Evolutionary conservation across 2,329 filamentous ascomycete species (phyloP), one percentile per base, ranked within the genome.

Genomic region (Arthrinium phaeospermum): DNA sequence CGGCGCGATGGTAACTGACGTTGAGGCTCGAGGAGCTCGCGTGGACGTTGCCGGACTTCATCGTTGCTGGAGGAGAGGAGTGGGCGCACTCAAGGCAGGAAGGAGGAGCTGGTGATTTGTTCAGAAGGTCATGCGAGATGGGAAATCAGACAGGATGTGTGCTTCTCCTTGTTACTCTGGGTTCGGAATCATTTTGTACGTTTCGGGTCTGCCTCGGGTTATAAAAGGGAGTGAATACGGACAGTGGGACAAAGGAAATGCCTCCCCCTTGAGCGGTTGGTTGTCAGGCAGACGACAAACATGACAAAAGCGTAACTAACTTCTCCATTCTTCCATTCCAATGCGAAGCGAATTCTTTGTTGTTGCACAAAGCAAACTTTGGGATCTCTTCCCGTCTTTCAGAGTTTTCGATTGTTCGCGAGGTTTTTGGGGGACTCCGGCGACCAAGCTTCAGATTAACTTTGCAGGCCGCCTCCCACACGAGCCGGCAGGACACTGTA

Each of bases 271-370:
- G 6, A n/a, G 30, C 34, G n/a, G 57, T 41, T 64, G 30, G 57
- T 64, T 41, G 8, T 22, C 10, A 41, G 37, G 37, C 37, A n/a
- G 22, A 64, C n/a, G 7, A 64, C 30, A n/a, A 64, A 37, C 34
- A n/a, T 14, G 34, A 64, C 34, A 64, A 64, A 22, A 37, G n/a
- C 34, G 34, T n/a, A 64, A n/a, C 34, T n/a, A 64, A n/a, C 34
- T 64, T n/a, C 34, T 64, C 14, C 34, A 41, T 64, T 64, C 57
- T 64, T 37, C 57, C 57, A 64, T 24, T 64, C 30, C 57, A 64
- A 64, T 64, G 30, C 14, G 30, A 10, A n/a, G 30, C 14, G 30
- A 10, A n/a, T 64, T 24, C 34, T 64, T 64, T 37, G 30, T 64
- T 12, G 19, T 24, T 30, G 22, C 34, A 41, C 19, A 24, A 22